Evolutionary conservation across 164 flowering plant genomes (phyloP).

Genomic region (Echeveria elegans): DNA sequence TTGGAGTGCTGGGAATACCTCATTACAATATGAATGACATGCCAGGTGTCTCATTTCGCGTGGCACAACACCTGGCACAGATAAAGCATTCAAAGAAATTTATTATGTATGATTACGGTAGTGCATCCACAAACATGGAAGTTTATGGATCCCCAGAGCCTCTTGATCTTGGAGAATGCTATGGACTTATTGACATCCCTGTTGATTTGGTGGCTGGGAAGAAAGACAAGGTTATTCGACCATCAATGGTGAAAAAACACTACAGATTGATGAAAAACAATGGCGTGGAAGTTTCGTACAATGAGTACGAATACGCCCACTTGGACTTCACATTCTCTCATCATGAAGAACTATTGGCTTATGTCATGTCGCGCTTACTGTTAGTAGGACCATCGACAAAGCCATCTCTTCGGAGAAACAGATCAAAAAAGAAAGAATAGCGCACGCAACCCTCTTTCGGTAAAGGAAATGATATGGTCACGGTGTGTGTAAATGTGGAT

Average conservation of each 20-base stretch:
- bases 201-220: constrained; percentile 89
- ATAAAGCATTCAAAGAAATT: constrained; percentile 64
- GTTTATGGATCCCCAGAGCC: constrained; percentile 72
- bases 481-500: background rate
- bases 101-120: constrained; percentile 82
- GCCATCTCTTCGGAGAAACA: constrained; percentile 16
- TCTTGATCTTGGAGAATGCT: constrained; percentile 66
- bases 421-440: constrained; percentile 28
- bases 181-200: constrained; percentile 68
- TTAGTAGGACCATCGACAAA: constrained; percentile 40
- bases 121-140: constrained; percentile 49
- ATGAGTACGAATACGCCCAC: constrained; percentile 84
- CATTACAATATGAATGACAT: constrained; percentile 98
- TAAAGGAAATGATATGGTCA: background rate
- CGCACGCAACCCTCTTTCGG: background rate
- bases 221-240: constrained; percentile 72
- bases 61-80: constrained; percentile 85
- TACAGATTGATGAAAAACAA: constrained; percentile 67
- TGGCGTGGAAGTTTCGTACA: constrained; percentile 61
- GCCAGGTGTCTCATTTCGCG: constrained; percentile 86
- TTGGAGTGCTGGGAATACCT: constrained; percentile 75
- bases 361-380: constrained; percentile 76
- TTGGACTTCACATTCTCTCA: constrained; percentile 93
- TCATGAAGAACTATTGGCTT: constrained; percentile 75
- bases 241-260: constrained; percentile 81